Base-by-base conservation (phyloP, 2,329 filamentous ascomycete genomes). In the Botrytis byssoidea region DNA sequence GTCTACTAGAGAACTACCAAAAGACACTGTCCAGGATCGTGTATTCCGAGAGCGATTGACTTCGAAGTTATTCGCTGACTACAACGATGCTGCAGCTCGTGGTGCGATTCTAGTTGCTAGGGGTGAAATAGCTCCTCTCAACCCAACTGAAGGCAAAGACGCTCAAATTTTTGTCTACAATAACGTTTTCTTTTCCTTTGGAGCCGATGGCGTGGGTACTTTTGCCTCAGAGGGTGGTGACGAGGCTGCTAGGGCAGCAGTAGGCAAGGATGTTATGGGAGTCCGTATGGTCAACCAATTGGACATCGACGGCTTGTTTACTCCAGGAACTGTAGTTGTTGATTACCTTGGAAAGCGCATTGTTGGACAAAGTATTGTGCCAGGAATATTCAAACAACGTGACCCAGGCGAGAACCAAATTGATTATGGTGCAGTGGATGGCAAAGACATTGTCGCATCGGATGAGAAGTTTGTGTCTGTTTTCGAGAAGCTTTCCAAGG, bases 101-200 rank as follows among this genome's bases (percentile, higher is more conserved):
- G 96, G 96, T 75, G 95, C 96, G 46, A 93, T 98, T 64, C 86
- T 98, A 77, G 95, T 99, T 71, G 95, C 95, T 37, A 89, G 93
- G 73, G 96, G 96, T 71, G 96, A 99, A 82, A 92, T 99, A 76
- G 91, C 94, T 32, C 94, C 96, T 10, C 85, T 99, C 72, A 99
- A 99, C 84, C 97, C 96, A 10, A 98, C 95, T 0, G 96, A 99
- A 84, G 91, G 88, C 76, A 90, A 88, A 77, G 95, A 99, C 82
- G 96, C 96, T 6, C 96, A 99, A 82, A 99, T 99, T 77, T 99
- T 97, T 80, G 95, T 99, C 37, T 98, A 98, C 86, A 98, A 98
- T 87, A 99, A 99, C 84, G 94, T 99, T 78, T 99, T 99, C 86
- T 99, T 97, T 86, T 98, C 96, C 0, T 98, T 98, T 79, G 96